These are phyloP conservation scores for Talaromyces funiculosus DNA, from an alignment of 2,329 filamentous ascomycete genomes.

Conservation along the genomic window DNA sequence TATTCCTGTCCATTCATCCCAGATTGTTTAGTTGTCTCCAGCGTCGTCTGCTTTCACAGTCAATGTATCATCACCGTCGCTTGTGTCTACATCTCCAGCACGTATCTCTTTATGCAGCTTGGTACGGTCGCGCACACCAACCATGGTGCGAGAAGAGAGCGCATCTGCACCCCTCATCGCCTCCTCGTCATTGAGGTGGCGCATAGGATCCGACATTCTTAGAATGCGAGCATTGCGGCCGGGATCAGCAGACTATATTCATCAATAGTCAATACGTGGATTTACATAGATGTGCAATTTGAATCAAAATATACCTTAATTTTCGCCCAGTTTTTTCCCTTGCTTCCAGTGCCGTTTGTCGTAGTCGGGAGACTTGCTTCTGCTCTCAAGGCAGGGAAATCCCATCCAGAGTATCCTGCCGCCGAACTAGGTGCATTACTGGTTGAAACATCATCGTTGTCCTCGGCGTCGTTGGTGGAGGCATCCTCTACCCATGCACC, in stretches of 20 bases:
- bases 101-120: not conserved
- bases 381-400: not conserved
- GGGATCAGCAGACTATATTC: conserved; percentile 5
- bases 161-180: not conserved
- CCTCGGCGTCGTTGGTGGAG: too few species aligned
- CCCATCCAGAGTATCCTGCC: not conserved
- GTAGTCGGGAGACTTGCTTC: not conserved
- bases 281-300: too few species aligned
- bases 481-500: not conserved
- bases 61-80: not conserved
- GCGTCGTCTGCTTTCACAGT: not conserved
- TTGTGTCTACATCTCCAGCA: not conserved
- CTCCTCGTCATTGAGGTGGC: not conserved
- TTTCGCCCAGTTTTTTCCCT: conserved; percentile 6
- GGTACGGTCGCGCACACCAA: not conserved
- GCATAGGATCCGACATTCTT: not conserved
- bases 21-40: not conserved
- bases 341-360: not conserved
- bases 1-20: not conserved
- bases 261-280: not conserved
- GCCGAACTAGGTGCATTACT: not conserved
- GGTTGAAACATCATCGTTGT: not conserved
- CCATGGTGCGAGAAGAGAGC: not conserved
- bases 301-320: conserved; percentile 5
- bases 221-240: not conserved